phyloP scores from a whole-genome alignment of 2,329 filamentous ascomycete species.

The Fusarium sp. region DNA sequence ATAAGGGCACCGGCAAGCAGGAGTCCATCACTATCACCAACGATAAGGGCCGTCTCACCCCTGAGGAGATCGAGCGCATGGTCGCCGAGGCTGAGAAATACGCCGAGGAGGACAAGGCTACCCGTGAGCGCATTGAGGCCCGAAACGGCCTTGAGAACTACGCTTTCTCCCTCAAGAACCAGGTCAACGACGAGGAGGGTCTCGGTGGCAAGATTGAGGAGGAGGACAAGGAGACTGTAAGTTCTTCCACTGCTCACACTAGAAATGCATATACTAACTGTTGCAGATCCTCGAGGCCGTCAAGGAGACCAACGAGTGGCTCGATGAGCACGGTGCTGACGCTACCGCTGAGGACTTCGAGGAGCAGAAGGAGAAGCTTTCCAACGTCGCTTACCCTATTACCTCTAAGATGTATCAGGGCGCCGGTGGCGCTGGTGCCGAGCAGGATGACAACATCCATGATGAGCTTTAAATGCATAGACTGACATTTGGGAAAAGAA shows the following conservation, averaged over 20 bases:
- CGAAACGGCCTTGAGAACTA: slow-evolving; percentile 99
- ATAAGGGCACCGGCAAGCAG: slow-evolving; percentile 97
- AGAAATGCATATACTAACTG: slow-evolving; percentile 48
- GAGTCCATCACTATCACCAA: slow-evolving; percentile 99
- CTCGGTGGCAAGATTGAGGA: slow-evolving; percentile 98
- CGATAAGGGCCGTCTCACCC: slow-evolving; percentile 96
- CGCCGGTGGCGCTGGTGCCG: slow-evolving; percentile 62
- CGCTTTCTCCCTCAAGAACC: slow-evolving; percentile 98
- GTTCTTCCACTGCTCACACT: slow-evolving; percentile 46
- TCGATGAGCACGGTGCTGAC: slow-evolving; percentile 90
- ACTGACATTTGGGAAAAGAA: slow-evolving; percentile 42
- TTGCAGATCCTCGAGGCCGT: slow-evolving; percentile 84
- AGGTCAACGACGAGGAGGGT: slow-evolving; percentile 95
- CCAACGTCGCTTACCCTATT: slow-evolving; percentile 95
- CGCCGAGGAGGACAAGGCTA: slow-evolving; percentile 99
- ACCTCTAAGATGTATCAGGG: slow-evolving; percentile 94
- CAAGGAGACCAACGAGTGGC: slow-evolving; percentile 97
- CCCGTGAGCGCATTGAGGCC: slow-evolving; percentile 94
- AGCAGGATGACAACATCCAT: slow-evolving; percentile 75
- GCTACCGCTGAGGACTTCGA: slow-evolving; percentile 95
- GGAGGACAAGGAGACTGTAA: slow-evolving; percentile 95
- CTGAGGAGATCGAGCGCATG: slow-evolving; percentile 99
- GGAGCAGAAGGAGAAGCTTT: slow-evolving; percentile 99
- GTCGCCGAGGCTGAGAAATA: slow-evolving; percentile 98
- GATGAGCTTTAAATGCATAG: slow-evolving; percentile 78